These are phyloP conservation scores for Leccinum solheimii DNA, from an alignment of 1,284 basidiomycete species.

Conservation along the genomic window DNA sequence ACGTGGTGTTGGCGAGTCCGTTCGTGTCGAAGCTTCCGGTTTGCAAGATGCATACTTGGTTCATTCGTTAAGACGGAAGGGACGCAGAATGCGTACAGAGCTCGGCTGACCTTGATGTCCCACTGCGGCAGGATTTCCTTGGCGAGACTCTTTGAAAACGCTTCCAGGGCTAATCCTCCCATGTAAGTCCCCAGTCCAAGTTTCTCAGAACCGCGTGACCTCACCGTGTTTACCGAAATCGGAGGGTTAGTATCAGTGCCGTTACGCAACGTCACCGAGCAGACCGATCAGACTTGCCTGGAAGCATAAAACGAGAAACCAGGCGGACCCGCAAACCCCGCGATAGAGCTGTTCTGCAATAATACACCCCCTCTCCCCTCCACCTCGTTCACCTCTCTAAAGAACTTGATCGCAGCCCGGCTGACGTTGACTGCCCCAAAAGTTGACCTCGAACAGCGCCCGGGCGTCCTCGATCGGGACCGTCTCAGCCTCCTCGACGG, in stretches of 20 bases:
- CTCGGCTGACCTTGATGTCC: neutral
- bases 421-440: conserved; percentile 21
- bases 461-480: conserved; percentile 1
- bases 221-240: conserved; percentile 16
- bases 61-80: neutral
- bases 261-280: neutral
- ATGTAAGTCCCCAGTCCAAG: neutral
- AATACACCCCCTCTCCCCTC: conserved; percentile 9
- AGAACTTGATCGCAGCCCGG: conserved; percentile 17
- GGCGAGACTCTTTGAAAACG: neutral
- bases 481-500: conserved; percentile 17
- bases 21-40: conserved; percentile 9
- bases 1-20: neutral
- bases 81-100: neutral
- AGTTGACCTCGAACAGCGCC: conserved; percentile 25
- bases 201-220: neutral
- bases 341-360: conserved; percentile 13
- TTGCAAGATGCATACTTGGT: neutral
- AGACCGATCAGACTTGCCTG: conserved; percentile 2
- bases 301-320: conserved; percentile 10
- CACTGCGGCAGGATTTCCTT: neutral
- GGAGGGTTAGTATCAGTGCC: neutral
- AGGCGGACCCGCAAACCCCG: conserved; percentile 7
- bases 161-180: neutral
- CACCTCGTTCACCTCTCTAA: conserved; percentile 19